These are phyloP conservation scores for Lobosporangium transversale DNA, from an alignment of 192 early-diverging fungal genomes.

Conservation along the genomic window DNA sequence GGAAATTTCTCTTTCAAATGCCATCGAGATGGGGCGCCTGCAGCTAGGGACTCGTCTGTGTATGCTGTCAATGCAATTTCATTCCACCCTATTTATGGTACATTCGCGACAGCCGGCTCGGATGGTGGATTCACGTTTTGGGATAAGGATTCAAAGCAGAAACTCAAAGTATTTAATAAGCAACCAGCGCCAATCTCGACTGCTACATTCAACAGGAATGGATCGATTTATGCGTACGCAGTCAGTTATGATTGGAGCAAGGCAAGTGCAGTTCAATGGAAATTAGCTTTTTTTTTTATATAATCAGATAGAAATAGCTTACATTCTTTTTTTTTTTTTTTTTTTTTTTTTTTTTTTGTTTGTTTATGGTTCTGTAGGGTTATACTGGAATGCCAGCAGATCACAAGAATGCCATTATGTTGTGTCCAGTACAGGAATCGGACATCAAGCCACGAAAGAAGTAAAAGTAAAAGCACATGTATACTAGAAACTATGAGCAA, in stretches of 20 bases:
- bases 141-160: conserved; percentile 94
- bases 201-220: conserved; percentile 82
- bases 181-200: conserved; percentile 73
- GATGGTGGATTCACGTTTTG: conserved; percentile 93
- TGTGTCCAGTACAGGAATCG: conserved; percentile 36
- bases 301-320: not conserved
- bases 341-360: conserved; percentile 4
- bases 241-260: conserved; percentile 89
- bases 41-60: conserved; percentile 59
- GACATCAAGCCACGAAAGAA: conserved; percentile 54
- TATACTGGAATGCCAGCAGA: conserved; percentile 30
- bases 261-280: too few relatives aligned
- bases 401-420: conserved; percentile 41
- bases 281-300: not conserved
- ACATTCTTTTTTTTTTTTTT: not conserved
- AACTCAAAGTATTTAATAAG: conserved; percentile 79
- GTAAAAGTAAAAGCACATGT: conserved; percentile 7
- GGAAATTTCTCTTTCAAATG: conserved; percentile 94
- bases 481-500: too few relatives aligned
- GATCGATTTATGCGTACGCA: conserved; percentile 92
- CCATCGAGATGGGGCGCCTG: conserved; percentile 78
- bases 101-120: conserved; percentile 89
- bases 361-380: too few relatives aligned
- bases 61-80: conserved; percentile 78
- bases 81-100: conserved; percentile 89